Percentiles rank a stretch among this genome's conserved stretches.
Conservation (phyloP, 352 stramenopile species). For the Phytophthora foliorum region DNA sequence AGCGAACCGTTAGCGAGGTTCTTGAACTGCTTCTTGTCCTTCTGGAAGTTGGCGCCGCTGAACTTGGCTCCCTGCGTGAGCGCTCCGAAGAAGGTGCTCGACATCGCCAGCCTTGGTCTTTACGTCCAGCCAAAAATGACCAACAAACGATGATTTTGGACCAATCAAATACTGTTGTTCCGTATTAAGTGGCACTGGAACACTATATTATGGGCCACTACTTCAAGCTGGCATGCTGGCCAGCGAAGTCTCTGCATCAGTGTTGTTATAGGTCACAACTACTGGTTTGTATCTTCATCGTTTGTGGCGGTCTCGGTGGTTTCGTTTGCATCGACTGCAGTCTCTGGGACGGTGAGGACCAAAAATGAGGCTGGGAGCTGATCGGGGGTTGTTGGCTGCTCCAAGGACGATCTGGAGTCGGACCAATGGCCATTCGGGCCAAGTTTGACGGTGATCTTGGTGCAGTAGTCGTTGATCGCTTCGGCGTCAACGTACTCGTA, state of each 20-base stretch:
- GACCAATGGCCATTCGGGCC: constrained; percentile 63
- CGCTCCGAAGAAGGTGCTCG: constrained; percentile 76
- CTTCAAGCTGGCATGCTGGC: constrained; percentile 7
- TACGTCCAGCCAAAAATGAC: constrained; percentile 40
- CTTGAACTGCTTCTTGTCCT: constrained; percentile 74
- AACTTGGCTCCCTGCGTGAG: constrained; percentile 81
- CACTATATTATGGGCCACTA: constrained; percentile 16
- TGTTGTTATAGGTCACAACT: background rate
- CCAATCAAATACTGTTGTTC: constrained; percentile 6
- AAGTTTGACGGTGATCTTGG: constrained; percentile 58
- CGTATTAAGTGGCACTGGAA: constrained; percentile 8
- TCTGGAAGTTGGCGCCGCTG: constrained; percentile 61
- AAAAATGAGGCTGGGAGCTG: constrained; percentile 16
- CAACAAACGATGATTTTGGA: background rate
- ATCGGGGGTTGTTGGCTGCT: constrained; percentile 24
- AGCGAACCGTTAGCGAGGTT: constrained; percentile 15
- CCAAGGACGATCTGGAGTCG: constrained; percentile 61
- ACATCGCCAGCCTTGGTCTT: constrained; percentile 47
- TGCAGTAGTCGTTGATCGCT: constrained; percentile 50
- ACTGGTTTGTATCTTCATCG: background rate
- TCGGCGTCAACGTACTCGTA: constrained; percentile 60
- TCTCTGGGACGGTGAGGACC: constrained; percentile 14
- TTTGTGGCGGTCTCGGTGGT: background rate
- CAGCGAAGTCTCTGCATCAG: background rate
- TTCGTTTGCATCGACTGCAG: background rate